These are phyloP conservation scores for Russula virescens DNA, from an alignment of 768 basidiomycete species.

Conservation along the genomic window DNA sequence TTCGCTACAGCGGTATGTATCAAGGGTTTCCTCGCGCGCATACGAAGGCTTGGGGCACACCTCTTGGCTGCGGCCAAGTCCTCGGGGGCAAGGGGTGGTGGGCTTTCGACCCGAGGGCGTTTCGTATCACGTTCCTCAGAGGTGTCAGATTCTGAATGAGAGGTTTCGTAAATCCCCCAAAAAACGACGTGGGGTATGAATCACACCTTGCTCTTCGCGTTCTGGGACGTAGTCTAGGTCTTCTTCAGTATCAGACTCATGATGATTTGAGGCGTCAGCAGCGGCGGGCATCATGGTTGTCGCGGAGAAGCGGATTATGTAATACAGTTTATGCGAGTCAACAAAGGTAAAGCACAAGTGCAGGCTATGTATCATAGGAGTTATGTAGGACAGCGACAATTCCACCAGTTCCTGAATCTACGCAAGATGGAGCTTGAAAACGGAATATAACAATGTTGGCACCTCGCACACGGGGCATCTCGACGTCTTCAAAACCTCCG, in stretches of 20 bases:
- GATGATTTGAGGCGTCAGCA: conserved; percentile 18
- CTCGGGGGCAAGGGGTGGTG: conserved; percentile 28
- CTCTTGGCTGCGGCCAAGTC: conserved; percentile 43
- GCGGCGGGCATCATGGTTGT: conserved; percentile 17
- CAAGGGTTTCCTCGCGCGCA: conserved; percentile 1
- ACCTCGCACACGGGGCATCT: conserved; percentile 49
- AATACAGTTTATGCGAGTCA: conserved; percentile 10
- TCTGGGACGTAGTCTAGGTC: conserved; percentile 67
- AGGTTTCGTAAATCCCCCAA: not conserved
- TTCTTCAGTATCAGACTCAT: conserved; percentile 57
- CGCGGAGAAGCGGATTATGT: conserved; percentile 8
- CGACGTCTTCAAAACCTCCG: conserved; percentile 40
- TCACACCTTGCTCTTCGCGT: conserved; percentile 33
- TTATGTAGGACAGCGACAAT: too few relatives aligned
- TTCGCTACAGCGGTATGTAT: conserved; percentile 35
- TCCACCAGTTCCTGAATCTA: not conserved
- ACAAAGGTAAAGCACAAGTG: not conserved
- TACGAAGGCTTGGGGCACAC: conserved; percentile 2
- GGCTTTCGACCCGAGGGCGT: conserved; percentile 30
- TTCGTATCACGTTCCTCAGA: conserved; percentile 37
- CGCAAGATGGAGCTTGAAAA: conserved; percentile 44
- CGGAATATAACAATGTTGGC: conserved; percentile 48
- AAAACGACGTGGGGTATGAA: not conserved
- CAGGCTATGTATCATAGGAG: too few relatives aligned
- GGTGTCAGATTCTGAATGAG: conserved; percentile 34